These are phyloP conservation scores for Ogataea wickerhamii DNA, from an alignment of 805 yeast genomes.

Conservation along the genomic window DNA sequence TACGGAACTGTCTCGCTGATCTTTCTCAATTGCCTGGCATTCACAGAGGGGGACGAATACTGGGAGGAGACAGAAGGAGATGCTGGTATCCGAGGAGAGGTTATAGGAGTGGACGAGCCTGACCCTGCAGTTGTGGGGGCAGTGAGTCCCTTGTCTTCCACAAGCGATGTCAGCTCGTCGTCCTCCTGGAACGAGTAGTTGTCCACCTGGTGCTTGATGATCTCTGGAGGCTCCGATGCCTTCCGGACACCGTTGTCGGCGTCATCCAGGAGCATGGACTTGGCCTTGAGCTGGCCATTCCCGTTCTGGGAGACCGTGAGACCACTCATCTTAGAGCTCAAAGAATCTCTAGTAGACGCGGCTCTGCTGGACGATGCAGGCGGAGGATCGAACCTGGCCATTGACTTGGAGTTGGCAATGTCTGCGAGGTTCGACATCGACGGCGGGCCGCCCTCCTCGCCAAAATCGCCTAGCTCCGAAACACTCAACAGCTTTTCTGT, in stretches of 20 bases:
- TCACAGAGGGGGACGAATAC: slow-evolving; percentile 28
- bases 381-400: slow-evolving; percentile 23
- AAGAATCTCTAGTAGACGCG: slow-evolving; percentile 13
- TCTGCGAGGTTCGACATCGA: slow-evolving; percentile 64
- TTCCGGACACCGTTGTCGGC: slow-evolving; percentile 3
- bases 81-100: slow-evolving; percentile 20
- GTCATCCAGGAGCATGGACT: slow-evolving; percentile 13
- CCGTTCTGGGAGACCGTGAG: slow-evolving; percentile 7
- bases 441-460: slow-evolving; percentile 39
- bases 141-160: slow-evolving; percentile 13
- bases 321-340: slow-evolving; percentile 14
- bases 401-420: slow-evolving; percentile 34
- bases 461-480: slow-evolving; percentile 34
- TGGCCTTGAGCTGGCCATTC: slow-evolving; percentile 4
- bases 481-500: slow-evolving; percentile 60
- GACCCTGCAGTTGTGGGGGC: slow-evolving; percentile 11
- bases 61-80: slow-evolving; percentile 24
- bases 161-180: slow-evolving; percentile 23
- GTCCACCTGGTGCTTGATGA: slow-evolving; percentile 16
- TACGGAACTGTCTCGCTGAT: slow-evolving; percentile 86
- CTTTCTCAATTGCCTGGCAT: slow-evolving; percentile 65
- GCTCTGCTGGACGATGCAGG: slow-evolving; percentile 10
- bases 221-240: slow-evolving; percentile 13
- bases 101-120: slow-evolving; percentile 13
- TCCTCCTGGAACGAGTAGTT: slow-evolving; percentile 24